phyloP scores from a whole-genome alignment of 495 filamentous ascomycete genomes.

The Trichocladium uniseriatum region DNA sequence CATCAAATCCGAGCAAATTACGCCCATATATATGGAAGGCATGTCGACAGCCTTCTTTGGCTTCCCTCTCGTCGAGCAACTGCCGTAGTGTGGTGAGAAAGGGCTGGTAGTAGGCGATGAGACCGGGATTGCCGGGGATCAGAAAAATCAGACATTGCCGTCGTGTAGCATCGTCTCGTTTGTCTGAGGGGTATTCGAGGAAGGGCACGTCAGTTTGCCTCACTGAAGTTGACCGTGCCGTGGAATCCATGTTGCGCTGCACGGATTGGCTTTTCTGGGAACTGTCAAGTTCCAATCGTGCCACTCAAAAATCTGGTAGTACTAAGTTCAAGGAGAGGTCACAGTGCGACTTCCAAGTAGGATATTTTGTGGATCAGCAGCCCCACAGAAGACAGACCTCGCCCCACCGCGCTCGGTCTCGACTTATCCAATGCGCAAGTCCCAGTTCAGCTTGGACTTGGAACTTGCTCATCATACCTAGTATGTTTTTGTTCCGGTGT shows the following conservation, averaged over 20 bases:
- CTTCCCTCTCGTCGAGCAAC: constrained; percentile 25
- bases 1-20: constrained; percentile 65
- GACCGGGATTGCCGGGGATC: constrained; percentile 79
- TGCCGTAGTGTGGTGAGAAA: constrained; percentile 48
- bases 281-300: too few relatives aligned
- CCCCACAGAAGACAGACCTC: too few relatives aligned
- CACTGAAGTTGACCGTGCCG: neutral
- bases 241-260: neutral
- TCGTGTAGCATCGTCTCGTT: neutral
- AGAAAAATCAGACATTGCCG: constrained; percentile 45
- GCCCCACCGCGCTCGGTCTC: too few relatives aligned
- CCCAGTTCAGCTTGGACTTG: too few relatives aligned
- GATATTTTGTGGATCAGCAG: too few relatives aligned
- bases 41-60: neutral
- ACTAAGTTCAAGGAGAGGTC: too few relatives aligned
- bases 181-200: constrained; percentile 10
- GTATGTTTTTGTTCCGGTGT: too few relatives aligned
- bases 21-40: constrained; percentile 55
- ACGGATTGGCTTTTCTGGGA: too few relatives aligned
- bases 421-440: too few relatives aligned
- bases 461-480: too few relatives aligned
- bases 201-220: constrained; percentile 3
- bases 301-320: too few relatives aligned
- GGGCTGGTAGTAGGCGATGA: constrained; percentile 68
- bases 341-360: too few relatives aligned